Base-by-base conservation (phyloP, 208 protist genomes). In the Trypanosoma melophagium region DNA sequence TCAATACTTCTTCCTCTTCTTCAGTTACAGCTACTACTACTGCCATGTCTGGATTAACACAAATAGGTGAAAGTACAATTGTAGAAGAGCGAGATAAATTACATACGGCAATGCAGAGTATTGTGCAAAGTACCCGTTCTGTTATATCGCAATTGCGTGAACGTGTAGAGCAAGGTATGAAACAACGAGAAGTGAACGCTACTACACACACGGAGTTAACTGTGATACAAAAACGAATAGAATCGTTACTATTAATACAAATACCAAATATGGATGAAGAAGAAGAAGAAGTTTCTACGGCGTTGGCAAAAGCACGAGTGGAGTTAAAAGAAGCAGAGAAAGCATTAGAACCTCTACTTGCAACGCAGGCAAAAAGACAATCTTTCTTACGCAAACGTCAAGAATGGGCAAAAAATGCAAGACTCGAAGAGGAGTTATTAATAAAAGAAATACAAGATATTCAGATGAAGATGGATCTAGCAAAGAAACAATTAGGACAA, bases 401-500 rank as follows among this genome's bases (percentile, higher is more conserved):
- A 8, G 52, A 41, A 1, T 28, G 7, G 19, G 21, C 52, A 21
- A 17, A 68, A 24, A 22, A 13, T 3, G 53, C 13, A 7, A 4
- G n/a, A 17, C 24, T 51, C 0, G 14, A 60, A 19, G 63, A 60
- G 41, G 49, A 56, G 16, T 17, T 68, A 24, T 16, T 60, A 52
- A 60, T 42, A 52, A 19, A 60, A 31, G 51, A 68, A 51, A n/a
- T 60, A 16, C 35, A 60, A n/a, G 31, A 24, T 17, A 9, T 68
- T 3, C 14, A 52, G 14, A 21, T 38, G 35, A 4, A 66, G 47
- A 44, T 66, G 8, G 49, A 28, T 9, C 14, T 19, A 0, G 28
- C 17, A 16, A 51, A 51, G 16, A 31, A 52, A 14, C 7, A 7
- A 22, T 52, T 62, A 38, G 38, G 22, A 16, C 2, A 5, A 19